Percentiles rank a stretch among this genome's conserved stretches.
These are phyloP conservation scores for Lyophyllum atratum DNA, from an alignment of 768 basidiomycete genomes.

Conservation along the genomic window DNA sequence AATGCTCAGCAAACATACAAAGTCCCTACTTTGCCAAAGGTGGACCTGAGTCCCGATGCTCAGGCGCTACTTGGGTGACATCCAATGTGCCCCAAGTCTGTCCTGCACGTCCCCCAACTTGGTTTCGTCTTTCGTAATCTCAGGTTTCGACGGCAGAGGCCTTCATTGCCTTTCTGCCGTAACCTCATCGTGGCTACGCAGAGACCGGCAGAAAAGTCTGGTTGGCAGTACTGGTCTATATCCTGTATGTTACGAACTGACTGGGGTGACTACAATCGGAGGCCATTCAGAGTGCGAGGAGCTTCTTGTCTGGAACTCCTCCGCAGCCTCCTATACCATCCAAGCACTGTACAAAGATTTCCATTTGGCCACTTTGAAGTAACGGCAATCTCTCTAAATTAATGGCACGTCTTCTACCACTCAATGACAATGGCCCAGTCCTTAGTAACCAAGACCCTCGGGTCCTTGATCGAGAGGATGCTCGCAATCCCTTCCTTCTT, in stretches of 20 bases:
- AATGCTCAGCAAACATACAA: background rate
- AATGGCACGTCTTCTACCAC: conserved; percentile 20
- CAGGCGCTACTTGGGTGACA: background rate
- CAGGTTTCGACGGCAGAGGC: background rate
- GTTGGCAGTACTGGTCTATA: too few species aligned
- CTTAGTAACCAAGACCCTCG: conserved; percentile 52
- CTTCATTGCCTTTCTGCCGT: background rate
- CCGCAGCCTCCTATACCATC: too few species aligned
- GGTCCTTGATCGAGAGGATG: conserved; percentile 76
- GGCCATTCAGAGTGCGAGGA: background rate
- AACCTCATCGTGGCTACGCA: conserved; percentile 3
- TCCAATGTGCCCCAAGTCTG: too few species aligned
- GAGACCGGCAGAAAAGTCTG: background rate
- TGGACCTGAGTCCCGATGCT: background rate
- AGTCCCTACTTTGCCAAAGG: too few species aligned
- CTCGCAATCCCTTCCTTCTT: conserved; percentile 69
- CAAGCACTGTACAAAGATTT: too few species aligned
- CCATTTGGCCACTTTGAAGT: too few species aligned
- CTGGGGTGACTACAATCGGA: background rate
- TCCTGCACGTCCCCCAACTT: background rate
- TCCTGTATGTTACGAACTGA: conserved; percentile 4
- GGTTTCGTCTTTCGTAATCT: background rate
- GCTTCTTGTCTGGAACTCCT: conserved; percentile 1
- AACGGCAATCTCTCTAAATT: too few species aligned
- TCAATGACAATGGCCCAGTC: conserved; percentile 64